Conservation (phyloP, 169 alveolate genomes). For the Amoebophrya sp. region DNA sequence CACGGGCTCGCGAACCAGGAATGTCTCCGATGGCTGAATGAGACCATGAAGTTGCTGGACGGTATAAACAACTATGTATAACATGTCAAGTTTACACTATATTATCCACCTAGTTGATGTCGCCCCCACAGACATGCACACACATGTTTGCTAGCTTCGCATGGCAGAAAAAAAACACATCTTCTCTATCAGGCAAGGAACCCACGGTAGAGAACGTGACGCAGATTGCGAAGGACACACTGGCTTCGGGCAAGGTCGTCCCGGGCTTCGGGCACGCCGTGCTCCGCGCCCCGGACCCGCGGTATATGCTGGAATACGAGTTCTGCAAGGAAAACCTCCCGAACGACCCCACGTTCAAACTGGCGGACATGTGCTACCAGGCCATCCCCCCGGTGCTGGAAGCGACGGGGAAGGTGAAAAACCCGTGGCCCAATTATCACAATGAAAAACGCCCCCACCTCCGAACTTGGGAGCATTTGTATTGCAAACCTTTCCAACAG, state of each 20-base stretch:
- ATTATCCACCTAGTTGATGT: no score
- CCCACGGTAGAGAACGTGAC: constrained; percentile 56
- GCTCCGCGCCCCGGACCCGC: constrained; percentile 87
- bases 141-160: no score
- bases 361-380: constrained; percentile 67
- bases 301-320: constrained; percentile 60
- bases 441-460: no score
- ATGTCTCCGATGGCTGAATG: constrained; percentile 78
- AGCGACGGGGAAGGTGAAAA: constrained; percentile 74
- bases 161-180: no score
- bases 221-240: constrained; percentile 58
- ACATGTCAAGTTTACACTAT: no score
- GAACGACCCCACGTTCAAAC: constrained; percentile 69
- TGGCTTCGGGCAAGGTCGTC: constrained; percentile 76
- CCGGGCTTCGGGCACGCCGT: constrained; percentile 98
- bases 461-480: no score
- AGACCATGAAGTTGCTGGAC: constrained; percentile 62
- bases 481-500: no score
- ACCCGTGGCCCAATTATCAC: constrained; percentile 97
- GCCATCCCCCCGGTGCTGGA: constrained; percentile 74
- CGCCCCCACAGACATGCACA: no score
- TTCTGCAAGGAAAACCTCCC: constrained; percentile 72
- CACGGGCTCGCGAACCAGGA: constrained; percentile 96
- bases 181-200: no score
- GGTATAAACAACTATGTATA: no score